Percentiles rank a stretch among this genome's conserved stretches.
phyloP scores from a whole-genome alignment of 2,329 filamentous ascomycete species.

The Fusarium buharicum region DNA sequence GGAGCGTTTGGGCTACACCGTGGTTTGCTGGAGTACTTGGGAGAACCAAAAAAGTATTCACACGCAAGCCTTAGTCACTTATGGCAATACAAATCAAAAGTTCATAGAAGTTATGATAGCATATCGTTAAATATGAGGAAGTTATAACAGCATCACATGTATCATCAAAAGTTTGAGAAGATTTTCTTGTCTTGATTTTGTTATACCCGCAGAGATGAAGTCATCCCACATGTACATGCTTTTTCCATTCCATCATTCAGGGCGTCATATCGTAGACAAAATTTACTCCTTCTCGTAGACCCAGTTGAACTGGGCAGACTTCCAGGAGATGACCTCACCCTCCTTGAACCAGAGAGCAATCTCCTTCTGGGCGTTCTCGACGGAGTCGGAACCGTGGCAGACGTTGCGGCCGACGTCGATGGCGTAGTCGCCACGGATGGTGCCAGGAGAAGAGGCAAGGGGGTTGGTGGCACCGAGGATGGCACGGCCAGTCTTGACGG shows the following conservation, averaged over 20 bases:
- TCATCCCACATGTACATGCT: slow-evolving; percentile 39
- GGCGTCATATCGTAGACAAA: slow-evolving; percentile 36
- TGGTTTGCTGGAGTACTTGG: slow-evolving; percentile 83
- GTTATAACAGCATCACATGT: background rate
- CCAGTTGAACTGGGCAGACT: slow-evolving; percentile 88
- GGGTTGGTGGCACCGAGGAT: slow-evolving; percentile 99
- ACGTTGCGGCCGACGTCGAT: slow-evolving; percentile 91
- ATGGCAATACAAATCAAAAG: background rate
- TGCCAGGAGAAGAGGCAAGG: slow-evolving; percentile 90
- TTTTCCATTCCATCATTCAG: slow-evolving; percentile 40
- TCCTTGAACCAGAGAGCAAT: slow-evolving; percentile 98
- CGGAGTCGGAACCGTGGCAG: slow-evolving; percentile 98
- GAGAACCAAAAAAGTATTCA: slow-evolving; percentile 49
- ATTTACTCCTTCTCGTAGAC: slow-evolving; percentile 88
- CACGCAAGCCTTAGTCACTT: slow-evolving; percentile 42
- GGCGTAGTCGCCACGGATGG: slow-evolving; percentile 95
- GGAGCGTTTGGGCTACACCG: slow-evolving; percentile 89
- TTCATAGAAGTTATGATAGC: too few species aligned
- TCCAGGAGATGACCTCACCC: slow-evolving; percentile 86
- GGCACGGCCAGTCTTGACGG: slow-evolving; percentile 96
- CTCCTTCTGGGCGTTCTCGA: slow-evolving; percentile 99
- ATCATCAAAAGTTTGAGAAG: slow-evolving; percentile 29
- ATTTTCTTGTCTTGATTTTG: slow-evolving; percentile 42
- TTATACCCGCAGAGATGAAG: slow-evolving; percentile 39
- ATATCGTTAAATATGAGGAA: too few species aligned